These are phyloP conservation scores for Termitomyces sp. DNA, from an alignment of 768 basidiomycete genomes.

Conservation along the genomic window DNA sequence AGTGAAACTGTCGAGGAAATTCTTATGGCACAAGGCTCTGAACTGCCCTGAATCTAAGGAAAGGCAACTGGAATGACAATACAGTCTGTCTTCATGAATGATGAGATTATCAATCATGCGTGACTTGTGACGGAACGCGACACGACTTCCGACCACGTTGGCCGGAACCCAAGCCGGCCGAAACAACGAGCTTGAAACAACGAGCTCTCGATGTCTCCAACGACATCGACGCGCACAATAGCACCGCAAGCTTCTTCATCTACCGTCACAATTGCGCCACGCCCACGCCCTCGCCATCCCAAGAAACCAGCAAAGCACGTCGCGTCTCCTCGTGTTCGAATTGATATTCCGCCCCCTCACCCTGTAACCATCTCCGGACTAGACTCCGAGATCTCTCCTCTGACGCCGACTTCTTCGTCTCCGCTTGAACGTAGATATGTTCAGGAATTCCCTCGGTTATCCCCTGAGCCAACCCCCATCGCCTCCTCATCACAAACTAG, in stretches of 20 bases:
- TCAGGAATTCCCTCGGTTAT: conserved; percentile 2
- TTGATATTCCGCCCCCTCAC: conserved; percentile 1
- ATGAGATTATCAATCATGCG: neutral
- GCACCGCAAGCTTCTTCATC: conserved; percentile 5
- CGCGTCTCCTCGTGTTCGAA: neutral
- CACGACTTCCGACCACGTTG: neutral
- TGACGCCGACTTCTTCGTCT: conserved; percentile 13
- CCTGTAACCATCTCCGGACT: conserved; percentile 1
- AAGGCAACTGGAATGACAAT: neutral
- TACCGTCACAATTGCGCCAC: neutral
- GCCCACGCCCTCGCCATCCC: conserved; percentile 8
- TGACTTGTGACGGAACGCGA: conserved; percentile 3
- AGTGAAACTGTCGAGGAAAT: too few species aligned
- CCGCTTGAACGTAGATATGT: conserved; percentile 8
- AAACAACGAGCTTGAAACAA: neutral
- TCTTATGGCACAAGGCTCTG: neutral
- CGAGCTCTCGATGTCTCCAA: conserved; percentile 10
- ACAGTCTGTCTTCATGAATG: neutral
- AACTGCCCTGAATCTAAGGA: neutral
- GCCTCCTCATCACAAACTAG: neutral
- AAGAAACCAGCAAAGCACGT: conserved; percentile 7
- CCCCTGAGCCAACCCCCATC: conserved; percentile 2
- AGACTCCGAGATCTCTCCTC: conserved; percentile 17
- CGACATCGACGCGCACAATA: conserved; percentile 6
- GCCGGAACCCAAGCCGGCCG: neutral